Evolutionary conservation across 2,329 filamentous ascomycete genomes (phyloP).

Genomic region (Alternaria novae-zelandiae): DNA sequence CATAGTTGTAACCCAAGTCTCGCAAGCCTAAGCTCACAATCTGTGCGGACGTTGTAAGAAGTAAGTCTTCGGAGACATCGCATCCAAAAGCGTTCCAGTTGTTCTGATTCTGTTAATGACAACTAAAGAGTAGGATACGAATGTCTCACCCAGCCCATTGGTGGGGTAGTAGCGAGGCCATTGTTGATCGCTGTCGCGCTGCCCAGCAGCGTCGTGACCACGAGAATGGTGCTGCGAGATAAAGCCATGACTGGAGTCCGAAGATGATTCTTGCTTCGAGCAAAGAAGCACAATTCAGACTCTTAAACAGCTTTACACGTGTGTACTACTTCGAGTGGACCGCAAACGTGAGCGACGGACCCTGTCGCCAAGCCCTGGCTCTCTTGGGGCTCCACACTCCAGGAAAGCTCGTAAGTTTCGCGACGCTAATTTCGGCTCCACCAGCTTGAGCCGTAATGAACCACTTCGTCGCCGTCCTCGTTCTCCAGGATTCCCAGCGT

Average conservation of each 20-base stretch:
- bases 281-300: neutral
- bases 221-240: constrained; percentile 14
- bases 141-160: constrained; percentile 29
- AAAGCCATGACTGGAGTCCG: constrained; percentile 12
- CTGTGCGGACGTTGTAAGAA: constrained; percentile 34
- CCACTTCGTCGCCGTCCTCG: neutral
- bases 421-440: constrained; percentile 19
- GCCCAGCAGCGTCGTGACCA: constrained; percentile 17
- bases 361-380: constrained; percentile 1
- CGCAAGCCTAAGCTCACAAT: constrained; percentile 34
- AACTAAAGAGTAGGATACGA: too few species aligned
- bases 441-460: neutral
- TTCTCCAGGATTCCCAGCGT: neutral
- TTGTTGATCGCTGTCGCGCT: constrained; percentile 31
- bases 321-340: constrained; percentile 1
- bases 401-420: constrained; percentile 25
- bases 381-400: constrained; percentile 7
- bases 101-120: constrained; percentile 16
- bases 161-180: constrained; percentile 29
- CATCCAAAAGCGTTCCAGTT: constrained; percentile 37
- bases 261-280: neutral
- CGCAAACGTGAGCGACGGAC: neutral
- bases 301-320: constrained; percentile 7
- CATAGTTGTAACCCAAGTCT: constrained; percentile 51
- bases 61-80: constrained; percentile 34